Base-by-base conservation (phyloP, 2,329 filamentous ascomycete genomes). In the Eutypa lata region DNA sequence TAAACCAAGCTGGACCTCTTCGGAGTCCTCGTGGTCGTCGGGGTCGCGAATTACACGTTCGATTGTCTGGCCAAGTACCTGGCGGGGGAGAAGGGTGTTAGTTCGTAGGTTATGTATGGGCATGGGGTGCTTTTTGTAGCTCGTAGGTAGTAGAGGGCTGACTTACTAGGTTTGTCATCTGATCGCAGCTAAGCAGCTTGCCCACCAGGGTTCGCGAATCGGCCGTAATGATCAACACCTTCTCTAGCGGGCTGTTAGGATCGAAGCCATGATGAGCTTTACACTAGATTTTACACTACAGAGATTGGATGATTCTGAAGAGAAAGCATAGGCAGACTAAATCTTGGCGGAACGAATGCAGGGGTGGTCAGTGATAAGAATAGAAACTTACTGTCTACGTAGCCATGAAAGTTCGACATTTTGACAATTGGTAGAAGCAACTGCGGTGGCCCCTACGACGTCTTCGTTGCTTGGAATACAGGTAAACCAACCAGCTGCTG, bases 181-280 rank as follows among this genome's bases (percentile, higher is more conserved):
- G 87, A 71, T 99, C 94, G 68, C 88, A 91, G 44, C 89, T 90
- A 47, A 93, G 78, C 50, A 99, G 84, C 2, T 81, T 92, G 54
- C 94, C 94, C 56, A 90, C 81, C 21, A 93, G 76, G 46, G 90
- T 96, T 64, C 93, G 87, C 49, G 93, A 94, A 73, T 97, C 94
- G 62, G 90, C 88, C 26, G 94, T 97, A 58, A 97, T 83, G 66
- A 97, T 88, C 53, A 92, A 81, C 63, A 97, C 90, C 73, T 91
- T 95, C 74, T 96, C 94, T 97, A 66, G 43, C 55, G 33, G 53
- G 60, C 57, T 69, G 65, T 73, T 61, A 72, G 68, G 59, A 43
- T 21, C 50, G 47, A 35, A 50, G 52, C 48, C 55, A 53, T 58
- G 7, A 16, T 38, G 35, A 38, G 35, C 35, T 38, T n/a, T n/a